Conservation (phyloP, 176 grass and related monocot genomes). For the Avena atlantica region DNA sequence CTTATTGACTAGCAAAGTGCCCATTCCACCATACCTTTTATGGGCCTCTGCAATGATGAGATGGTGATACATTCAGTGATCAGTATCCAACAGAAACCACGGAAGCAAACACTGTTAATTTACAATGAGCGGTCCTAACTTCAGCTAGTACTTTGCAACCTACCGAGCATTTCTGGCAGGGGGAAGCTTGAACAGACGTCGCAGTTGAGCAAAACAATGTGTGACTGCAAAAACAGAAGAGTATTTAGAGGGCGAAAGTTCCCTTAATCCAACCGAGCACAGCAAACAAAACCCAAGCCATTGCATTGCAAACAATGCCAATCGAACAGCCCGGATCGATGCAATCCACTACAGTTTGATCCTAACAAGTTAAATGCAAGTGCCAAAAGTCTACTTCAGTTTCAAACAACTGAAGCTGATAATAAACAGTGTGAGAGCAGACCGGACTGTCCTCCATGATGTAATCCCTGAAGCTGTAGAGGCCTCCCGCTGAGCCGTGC, state of each 20-base stretch:
- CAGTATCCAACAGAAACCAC: slow-evolving; percentile 14
- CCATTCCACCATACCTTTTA: slow-evolving; percentile 94
- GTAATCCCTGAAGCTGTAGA: slow-evolving; percentile 93
- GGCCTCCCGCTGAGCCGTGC: slow-evolving; percentile 93
- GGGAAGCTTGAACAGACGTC: slow-evolving; percentile 99
- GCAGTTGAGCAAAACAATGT: slow-evolving; percentile 99
- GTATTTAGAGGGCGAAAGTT: slow-evolving; percentile 13
- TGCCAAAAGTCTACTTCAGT: background rate
- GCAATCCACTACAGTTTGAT: background rate
- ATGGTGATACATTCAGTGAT: slow-evolving; percentile 32
- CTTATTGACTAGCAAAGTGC: slow-evolving; percentile 96
- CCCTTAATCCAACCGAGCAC: background rate
- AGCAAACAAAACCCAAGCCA: background rate
- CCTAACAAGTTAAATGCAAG: background rate
- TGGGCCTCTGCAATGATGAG: slow-evolving; percentile 82
- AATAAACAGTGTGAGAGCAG: background rate
- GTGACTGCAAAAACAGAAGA: slow-evolving; percentile 63
- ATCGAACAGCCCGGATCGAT: background rate
- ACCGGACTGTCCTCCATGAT: slow-evolving; percentile 97
- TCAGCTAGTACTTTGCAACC: slow-evolving; percentile 41
- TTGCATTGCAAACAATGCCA: background rate
- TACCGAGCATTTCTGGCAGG: slow-evolving; percentile 92
- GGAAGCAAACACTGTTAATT: background rate
- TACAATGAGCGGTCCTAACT: slow-evolving; percentile 5
- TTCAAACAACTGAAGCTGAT: slow-evolving; percentile 33